A percentile compares a stretch with the other conserved stretches of the same genome.
Conservation (phyloP, 345 rosid genomes). For the Lepidium africanum region DNA sequence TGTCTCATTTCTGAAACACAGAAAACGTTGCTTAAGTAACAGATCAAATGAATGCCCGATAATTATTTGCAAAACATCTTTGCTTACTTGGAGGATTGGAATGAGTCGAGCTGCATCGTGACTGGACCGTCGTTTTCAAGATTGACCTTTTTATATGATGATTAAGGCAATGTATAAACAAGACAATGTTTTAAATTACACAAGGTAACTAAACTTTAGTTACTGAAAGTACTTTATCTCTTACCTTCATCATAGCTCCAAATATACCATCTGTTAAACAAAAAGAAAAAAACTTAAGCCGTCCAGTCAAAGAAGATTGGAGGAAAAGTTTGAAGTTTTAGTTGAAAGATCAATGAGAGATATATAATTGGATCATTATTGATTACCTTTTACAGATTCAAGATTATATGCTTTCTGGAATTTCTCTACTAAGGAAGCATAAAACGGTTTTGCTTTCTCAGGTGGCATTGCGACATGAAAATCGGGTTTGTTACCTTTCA, state of each 20-base stretch:
- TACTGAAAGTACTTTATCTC: neutral
- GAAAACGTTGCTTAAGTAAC: neutral
- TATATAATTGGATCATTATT: neutral
- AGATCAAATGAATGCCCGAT: neutral
- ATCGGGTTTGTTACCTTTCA: slow-evolving; percentile 98
- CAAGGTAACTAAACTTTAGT: neutral
- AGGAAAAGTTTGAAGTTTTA: neutral
- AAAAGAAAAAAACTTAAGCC: neutral
- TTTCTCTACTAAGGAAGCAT: slow-evolving; percentile 55
- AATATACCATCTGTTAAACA: slow-evolving; percentile 56
- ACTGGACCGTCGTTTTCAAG: slow-evolving; percentile 87
- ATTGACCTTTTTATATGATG: slow-evolving; percentile 44
- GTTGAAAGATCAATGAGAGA: neutral
- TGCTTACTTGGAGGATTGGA: slow-evolving; percentile 57
- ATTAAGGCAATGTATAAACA: neutral
- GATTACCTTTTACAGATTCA: slow-evolving; percentile 57
- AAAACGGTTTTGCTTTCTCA: slow-evolving; percentile 66
- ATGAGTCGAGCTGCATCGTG: slow-evolving; percentile 82
- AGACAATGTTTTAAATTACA: neutral
- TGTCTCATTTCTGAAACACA: slow-evolving; percentile 26
- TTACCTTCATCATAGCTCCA: slow-evolving; percentile 91
- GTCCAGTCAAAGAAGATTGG: neutral
- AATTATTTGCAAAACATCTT: neutral
- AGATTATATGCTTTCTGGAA: slow-evolving; percentile 51
- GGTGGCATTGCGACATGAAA: slow-evolving; percentile 96